Conservation (phyloP, 345 rosid species). For the Chamaenerion angustifolium region DNA sequence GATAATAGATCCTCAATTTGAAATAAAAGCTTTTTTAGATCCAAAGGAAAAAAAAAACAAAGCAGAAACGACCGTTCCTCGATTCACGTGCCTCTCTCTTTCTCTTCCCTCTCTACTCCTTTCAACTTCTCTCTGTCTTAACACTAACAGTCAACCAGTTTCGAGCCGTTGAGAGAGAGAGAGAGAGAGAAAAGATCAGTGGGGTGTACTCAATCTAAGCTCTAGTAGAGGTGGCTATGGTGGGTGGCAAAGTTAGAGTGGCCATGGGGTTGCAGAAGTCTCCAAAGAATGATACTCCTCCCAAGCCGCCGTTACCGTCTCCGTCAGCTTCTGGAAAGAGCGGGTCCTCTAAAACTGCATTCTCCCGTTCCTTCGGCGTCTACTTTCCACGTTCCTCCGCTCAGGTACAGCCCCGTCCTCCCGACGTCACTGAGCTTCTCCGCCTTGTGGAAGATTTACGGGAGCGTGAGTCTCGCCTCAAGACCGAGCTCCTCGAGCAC, state of each 20-base stretch:
- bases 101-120: not conserved
- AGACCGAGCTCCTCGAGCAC: slow-evolving; percentile 61
- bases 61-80: slow-evolving; percentile 55
- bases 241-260: slow-evolving; percentile 67
- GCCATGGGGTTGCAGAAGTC: slow-evolving; percentile 87
- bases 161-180: not conserved
- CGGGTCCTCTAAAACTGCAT: slow-evolving; percentile 19
- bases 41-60: not conserved
- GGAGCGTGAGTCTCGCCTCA: slow-evolving; percentile 49
- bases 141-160: not conserved
- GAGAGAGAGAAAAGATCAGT: too few species aligned
- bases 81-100: slow-evolving; percentile 20
- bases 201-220: too few species aligned
- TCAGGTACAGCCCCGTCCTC: slow-evolving; percentile 87
- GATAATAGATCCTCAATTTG: too few species aligned
- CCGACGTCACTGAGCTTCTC: slow-evolving; percentile 59
- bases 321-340: slow-evolving; percentile 13
- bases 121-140: not conserved
- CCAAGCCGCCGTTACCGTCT: slow-evolving; percentile 29
- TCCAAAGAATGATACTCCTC: slow-evolving; percentile 21
- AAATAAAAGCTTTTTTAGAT: not conserved
- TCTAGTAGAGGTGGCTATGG: slow-evolving; percentile 27
- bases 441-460: slow-evolving; percentile 68
- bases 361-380: slow-evolving; percentile 64
- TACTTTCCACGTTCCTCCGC: slow-evolving; percentile 96